Percentiles rank a stretch among this genome's conserved stretches.
Conservation (phyloP, 106 monocot genomes). For the Phalaenopsis equestris region DNA sequence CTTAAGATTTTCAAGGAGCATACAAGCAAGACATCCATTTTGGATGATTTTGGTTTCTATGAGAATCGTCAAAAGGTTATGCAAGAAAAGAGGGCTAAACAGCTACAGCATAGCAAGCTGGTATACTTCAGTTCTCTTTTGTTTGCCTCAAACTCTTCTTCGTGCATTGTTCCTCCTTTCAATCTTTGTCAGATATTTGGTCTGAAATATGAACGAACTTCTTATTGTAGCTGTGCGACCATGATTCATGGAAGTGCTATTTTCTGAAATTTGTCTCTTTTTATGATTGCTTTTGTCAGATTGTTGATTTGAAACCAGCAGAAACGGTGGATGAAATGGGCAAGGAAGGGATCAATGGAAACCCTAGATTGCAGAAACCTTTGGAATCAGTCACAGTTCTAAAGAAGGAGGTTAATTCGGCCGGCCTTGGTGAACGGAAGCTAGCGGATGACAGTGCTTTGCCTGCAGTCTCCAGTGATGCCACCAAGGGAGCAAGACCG, state of each 20-base stretch:
- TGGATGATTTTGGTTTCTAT: constrained; percentile 84
- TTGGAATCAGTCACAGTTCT: constrained; percentile 20
- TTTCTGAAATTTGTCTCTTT: neutral
- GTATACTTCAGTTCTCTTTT: constrained; percentile 11
- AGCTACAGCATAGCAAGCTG: constrained; percentile 66
- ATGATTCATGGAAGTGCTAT: neutral
- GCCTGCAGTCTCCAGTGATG: constrained; percentile 7
- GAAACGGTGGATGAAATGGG: constrained; percentile 16
- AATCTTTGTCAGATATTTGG: too few species aligned
- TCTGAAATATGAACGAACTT: too few species aligned
- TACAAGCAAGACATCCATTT: constrained; percentile 54
- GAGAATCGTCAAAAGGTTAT: constrained; percentile 68
- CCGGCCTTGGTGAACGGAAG: constrained; percentile 14
- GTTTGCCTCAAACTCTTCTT: neutral
- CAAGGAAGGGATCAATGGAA: constrained; percentile 18
- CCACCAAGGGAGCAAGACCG: constrained; percentile 13
- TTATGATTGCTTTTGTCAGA: constrained; percentile 14
- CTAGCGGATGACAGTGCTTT: constrained; percentile 14
- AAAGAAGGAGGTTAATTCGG: constrained; percentile 17
- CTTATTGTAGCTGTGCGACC: neutral
- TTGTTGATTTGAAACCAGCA: constrained; percentile 11
- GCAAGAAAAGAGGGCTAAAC: constrained; percentile 63
- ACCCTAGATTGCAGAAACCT: constrained; percentile 24
- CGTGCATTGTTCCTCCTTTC: neutral
- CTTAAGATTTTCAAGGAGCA: constrained; percentile 84